Evolutionary conservation across 2,329 filamentous ascomycete species (phyloP), one percentile per base, ranked within the genome.

Genomic region (Botrytis deweyae): DNA sequence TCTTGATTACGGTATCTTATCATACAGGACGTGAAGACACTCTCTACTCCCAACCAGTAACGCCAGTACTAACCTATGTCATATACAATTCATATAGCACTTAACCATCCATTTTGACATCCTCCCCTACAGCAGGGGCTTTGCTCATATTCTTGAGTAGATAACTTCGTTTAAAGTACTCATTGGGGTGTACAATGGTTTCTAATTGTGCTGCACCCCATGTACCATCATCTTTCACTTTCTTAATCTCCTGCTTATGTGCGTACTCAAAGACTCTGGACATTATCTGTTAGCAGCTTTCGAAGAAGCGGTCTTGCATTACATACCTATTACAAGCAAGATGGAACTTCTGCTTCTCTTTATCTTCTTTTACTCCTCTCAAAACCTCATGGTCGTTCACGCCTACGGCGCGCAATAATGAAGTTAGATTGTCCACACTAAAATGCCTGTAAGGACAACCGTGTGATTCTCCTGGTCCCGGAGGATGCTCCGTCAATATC

Each of bases 371-470:
- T 14, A 99, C 93, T 0, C 91, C 92, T 76, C 92, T 91, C 62
- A 98, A 82, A 33, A 97, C 89, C 1, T 91, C 89, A 62, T 90
- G 87, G 81, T 98, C 95, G 46, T 86, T 89, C 0, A 99, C 90
- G 0, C 95, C 96, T 65, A 93, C 92, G 25, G 88, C 85, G 80
- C 97, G 92, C 62, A 97, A 86, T 77, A 98, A 83, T 0, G 88
- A 83, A 40, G 91, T 89, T 58, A 99, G 87, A 78, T 98, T 99
- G 76, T 99, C 96, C 68, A 92, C 84, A 74, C 90, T 92, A 82
- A 97, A 98, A 81, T 98, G 95, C 44, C 96, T 88, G 82, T 98
- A 99, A 0, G 96, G 96, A 81, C 96, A 99, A n/a, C 96, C 96
- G 81, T 99, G 95, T 0, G 91, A 88, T 83, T 99, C 95, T 3